Evolutionary conservation across 192 early-diverging fungal genomes (phyloP).

Genomic region (Borealophlyctis nickersoniae): DNA sequence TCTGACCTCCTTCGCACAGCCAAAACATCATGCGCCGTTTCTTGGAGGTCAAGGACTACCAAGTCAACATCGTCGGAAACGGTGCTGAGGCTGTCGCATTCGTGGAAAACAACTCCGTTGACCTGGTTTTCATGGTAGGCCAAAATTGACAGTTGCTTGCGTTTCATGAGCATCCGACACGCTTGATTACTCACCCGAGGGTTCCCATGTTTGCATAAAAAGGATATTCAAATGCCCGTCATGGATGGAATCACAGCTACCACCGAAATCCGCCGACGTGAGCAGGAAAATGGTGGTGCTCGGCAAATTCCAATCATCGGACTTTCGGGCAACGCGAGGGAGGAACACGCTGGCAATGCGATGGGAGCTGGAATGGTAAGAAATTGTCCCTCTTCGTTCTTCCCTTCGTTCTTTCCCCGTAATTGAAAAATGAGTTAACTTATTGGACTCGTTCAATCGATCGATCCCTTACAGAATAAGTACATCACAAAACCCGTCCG

Average conservation of each 20-base stretch:
- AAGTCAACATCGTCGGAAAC: not conserved
- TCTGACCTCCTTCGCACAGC: too few relatives aligned
- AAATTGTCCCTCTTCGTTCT: too few relatives aligned
- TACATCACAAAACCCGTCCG: too few relatives aligned
- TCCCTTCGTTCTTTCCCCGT: too few relatives aligned
- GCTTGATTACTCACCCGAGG: too few relatives aligned
- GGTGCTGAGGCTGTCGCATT: not conserved
- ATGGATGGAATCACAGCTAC: conserved; percentile 20
- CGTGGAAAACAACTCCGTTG: not conserved
- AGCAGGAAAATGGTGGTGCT: not conserved
- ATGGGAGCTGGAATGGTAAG: conserved; percentile 15
- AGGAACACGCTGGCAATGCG: conserved; percentile 5
- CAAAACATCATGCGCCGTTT: not conserved
- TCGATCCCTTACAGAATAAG: too few relatives aligned
- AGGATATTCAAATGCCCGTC: conserved; percentile 19
- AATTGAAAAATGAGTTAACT: too few relatives aligned
- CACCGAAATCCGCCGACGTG: not conserved
- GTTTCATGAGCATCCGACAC: too few relatives aligned
- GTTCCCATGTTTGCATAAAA: too few relatives aligned
- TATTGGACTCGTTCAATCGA: too few relatives aligned
- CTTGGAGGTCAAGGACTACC: not conserved
- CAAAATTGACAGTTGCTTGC: too few relatives aligned
- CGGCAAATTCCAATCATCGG: conserved; percentile 17
- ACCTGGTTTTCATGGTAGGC: conserved; percentile 3
- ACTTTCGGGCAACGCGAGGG: conserved; percentile 12